A percentile compares a stretch with the other conserved stretches of the same genome.
These are phyloP conservation scores for Fraxinus paxiana DNA, from an alignment of 305 asterid genomes.

Conservation along the genomic window DNA sequence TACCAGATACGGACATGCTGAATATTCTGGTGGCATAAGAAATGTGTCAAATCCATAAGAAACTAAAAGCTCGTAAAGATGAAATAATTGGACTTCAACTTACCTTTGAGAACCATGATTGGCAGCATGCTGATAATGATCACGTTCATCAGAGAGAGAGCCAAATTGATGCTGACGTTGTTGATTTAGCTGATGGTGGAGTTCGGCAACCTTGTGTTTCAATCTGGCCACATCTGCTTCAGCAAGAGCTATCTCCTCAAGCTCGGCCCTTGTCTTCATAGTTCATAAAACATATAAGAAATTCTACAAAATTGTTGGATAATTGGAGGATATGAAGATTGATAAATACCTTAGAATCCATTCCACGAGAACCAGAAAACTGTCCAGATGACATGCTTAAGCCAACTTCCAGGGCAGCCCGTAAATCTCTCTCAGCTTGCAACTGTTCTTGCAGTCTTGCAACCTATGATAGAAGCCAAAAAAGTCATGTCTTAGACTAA, in stretches of 20 bases:
- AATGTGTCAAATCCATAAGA: neutral
- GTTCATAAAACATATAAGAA: conserved; percentile 27
- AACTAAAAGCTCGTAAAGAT: neutral
- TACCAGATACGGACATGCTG: neutral
- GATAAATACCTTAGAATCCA: conserved; percentile 85
- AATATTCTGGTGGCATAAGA: neutral
- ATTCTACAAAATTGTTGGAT: conserved; percentile 16
- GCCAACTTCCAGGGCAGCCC: conserved; percentile 95
- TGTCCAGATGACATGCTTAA: conserved; percentile 94
- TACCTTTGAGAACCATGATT: conserved; percentile 55
- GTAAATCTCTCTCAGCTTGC: conserved; percentile 94
- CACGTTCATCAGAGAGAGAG: conserved; percentile 65
- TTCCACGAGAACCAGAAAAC: conserved; percentile 69
- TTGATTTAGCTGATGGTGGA: conserved; percentile 90
- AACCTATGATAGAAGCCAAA: conserved; percentile 44
- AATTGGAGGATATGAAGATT: conserved; percentile 18
- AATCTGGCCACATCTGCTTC: conserved; percentile 95
- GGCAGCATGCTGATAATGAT: conserved; percentile 54
- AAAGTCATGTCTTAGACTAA: conserved; percentile 24
- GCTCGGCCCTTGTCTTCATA: conserved; percentile 86
- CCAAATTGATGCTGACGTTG: conserved; percentile 88
- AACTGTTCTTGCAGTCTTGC: conserved; percentile 95
- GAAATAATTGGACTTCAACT: conserved; percentile 33
- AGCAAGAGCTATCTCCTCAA: conserved; percentile 97
- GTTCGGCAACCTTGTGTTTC: conserved; percentile 91